Base-by-base conservation (phyloP, 108 stramenopile genomes). In the Phaeodactylum tricornutum region DNA sequence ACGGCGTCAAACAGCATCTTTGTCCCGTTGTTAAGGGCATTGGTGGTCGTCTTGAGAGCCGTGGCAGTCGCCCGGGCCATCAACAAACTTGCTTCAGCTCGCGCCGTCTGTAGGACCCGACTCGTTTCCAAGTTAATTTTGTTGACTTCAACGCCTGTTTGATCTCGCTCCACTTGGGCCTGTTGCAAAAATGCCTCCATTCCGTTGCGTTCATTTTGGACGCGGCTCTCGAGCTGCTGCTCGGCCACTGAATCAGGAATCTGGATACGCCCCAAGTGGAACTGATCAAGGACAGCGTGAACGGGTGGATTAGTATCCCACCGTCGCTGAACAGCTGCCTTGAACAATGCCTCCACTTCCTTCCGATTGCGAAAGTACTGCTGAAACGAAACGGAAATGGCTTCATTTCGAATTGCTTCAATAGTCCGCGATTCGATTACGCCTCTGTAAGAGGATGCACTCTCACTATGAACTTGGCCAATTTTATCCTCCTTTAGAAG, bases 141-240 rank as follows among this genome's bases (percentile, higher is more conserved):
- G 43, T 74, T 74, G 1, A 69, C 73, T 37, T 66, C 56, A 16
- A 74, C 73, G 15, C 60, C 45, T 0, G 73, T 74, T 39, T 41
- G 24, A 23, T 69, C 66, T n/a, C 73, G 53, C 43, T 74, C 73
- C 15, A 66, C 35, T 25, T 57, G 40, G 7, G 73, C 73, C 37
- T 59, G 53, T 40, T 74, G 73, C 0, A 66, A 38, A 40, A 69
- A 74, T 1, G 33, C 24, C 50, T 74, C 68, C 27, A 46, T 55
- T 9, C 56, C 60, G 36, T 74, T 74, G 12, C 50, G 51, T 47
- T 74, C 73, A 29, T 57, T 69, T 39, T 74, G 73, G 2, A 74
- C 48, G 4, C 52, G 49, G 25, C 47, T 42, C 47, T 69, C 64
- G 12, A 74, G 50, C 32, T 69, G 67, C 29, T 74, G 69, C 29